A percentile compares a stretch with the other conserved stretches of the same genome.
Evolutionary conservation across 805 yeast species (phyloP).

Genomic region (Sungouiozyma intestinalis): DNA sequence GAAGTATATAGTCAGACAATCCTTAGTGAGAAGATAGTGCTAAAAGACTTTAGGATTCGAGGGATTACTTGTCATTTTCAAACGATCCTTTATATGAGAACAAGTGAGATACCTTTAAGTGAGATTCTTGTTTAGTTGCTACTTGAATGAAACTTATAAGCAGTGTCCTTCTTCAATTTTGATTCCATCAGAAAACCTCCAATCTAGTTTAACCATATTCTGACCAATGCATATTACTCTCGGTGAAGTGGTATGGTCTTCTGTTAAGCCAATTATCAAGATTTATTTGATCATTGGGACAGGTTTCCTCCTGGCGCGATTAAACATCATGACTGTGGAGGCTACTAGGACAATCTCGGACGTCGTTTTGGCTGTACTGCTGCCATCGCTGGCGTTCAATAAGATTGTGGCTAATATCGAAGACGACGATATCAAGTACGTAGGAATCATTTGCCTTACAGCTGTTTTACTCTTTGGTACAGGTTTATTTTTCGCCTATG

Average conservation of each 20-base stretch:
- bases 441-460: constrained; percentile 52
- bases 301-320: constrained; percentile 52
- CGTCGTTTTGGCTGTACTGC: constrained; percentile 45
- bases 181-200: too few relatives aligned
- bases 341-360: constrained; percentile 57
- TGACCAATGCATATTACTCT: constrained; percentile 18
- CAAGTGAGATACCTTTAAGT: too few relatives aligned
- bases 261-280: constrained; percentile 69
- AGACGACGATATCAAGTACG: constrained; percentile 53
- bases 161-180: too few relatives aligned
- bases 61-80: too few relatives aligned
- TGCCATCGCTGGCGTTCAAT: constrained; percentile 59
- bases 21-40: too few relatives aligned
- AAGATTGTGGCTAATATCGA: constrained; percentile 52
- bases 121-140: too few relatives aligned
- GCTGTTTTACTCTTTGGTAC: constrained; percentile 41
- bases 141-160: too few relatives aligned
- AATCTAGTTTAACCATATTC: too few relatives aligned
- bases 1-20: too few relatives aligned
- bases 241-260: constrained; percentile 31
- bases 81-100: too few relatives aligned
- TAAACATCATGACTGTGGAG: constrained; percentile 49
- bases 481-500: constrained; percentile 39
- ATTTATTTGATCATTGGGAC: constrained; percentile 59
- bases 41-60: too few relatives aligned